Evolutionary conservation across 345 rosid genomes (phyloP).

Genomic region (Rhodamnia rubescens): DNA sequence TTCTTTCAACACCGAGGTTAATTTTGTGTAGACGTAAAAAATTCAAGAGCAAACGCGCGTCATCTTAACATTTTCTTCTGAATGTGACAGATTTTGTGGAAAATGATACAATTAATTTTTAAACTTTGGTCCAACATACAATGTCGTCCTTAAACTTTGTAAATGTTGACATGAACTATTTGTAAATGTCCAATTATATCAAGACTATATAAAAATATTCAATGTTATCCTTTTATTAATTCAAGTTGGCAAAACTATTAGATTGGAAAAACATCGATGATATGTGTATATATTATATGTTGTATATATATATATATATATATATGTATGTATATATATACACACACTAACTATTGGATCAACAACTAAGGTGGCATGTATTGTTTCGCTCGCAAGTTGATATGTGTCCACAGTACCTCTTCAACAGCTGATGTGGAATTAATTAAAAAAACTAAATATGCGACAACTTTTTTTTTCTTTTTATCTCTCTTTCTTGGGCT

Average conservation of each 20-base stretch:
- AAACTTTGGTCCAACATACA: accelerated
- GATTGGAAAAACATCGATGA: not conserved
- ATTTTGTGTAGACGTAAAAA: not conserved
- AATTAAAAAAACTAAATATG: not conserved
- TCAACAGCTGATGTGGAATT: not conserved
- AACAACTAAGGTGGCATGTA: not conserved
- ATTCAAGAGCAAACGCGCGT: not conserved
- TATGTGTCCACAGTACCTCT: accelerated
- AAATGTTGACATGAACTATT: not conserved
- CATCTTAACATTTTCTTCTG: not conserved
- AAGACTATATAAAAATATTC: not conserved
- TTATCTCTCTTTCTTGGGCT: too few species aligned
- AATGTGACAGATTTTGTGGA: not conserved
- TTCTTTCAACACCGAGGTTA: not conserved
- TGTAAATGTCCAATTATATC: not conserved
- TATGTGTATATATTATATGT: too few species aligned
- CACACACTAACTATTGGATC: not conserved
- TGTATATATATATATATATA: too few species aligned
- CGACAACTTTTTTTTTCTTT: not conserved
- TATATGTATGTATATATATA: too few species aligned
- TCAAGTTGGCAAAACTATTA: not conserved
- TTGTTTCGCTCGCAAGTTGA: not conserved
- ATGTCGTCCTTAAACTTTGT: accelerated
- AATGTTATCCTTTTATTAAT: accelerated
- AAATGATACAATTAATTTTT: accelerated